These are phyloP conservation scores for Alternaria gaisen DNA, from an alignment of 2,329 filamentous ascomycete genomes.

Conservation along the genomic window DNA sequence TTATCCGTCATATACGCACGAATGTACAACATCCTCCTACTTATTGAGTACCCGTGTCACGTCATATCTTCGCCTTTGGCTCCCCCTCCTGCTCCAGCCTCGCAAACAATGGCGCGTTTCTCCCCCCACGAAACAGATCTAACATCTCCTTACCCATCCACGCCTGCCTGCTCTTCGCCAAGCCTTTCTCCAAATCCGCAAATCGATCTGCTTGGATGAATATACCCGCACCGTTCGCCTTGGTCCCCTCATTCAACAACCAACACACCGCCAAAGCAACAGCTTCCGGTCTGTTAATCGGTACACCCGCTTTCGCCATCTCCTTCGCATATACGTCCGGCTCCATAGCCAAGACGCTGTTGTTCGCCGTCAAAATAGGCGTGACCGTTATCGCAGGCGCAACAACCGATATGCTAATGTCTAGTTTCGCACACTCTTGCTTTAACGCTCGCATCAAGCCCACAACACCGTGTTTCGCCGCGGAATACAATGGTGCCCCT, in stretches of 20 bases:
- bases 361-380: constrained; percentile 52
- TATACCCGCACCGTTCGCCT: constrained; percentile 57
- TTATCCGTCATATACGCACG: background rate
- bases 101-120: constrained; percentile 45
- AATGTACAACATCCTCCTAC: constrained; percentile 6
- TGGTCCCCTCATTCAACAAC: constrained; percentile 55
- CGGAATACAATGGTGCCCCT: constrained; percentile 59
- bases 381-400: constrained; percentile 61
- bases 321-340: constrained; percentile 54
- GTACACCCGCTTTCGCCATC: constrained; percentile 56
- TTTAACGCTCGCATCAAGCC: constrained; percentile 62
- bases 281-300: constrained; percentile 58
- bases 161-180: constrained; percentile 55
- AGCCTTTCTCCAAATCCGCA: constrained; percentile 57
- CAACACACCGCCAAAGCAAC: constrained; percentile 57
- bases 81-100: constrained; percentile 31
- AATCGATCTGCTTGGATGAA: constrained; percentile 57
- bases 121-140: constrained; percentile 57
- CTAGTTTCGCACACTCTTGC: constrained; percentile 57
- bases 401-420: constrained; percentile 58
- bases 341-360: constrained; percentile 34
- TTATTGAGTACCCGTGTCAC: background rate
- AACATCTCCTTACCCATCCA: constrained; percentile 64
- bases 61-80: constrained; percentile 34
- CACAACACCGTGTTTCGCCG: constrained; percentile 62